Conservation (phyloP, 345 rosid genomes). For the Euclidium syriacum region DNA sequence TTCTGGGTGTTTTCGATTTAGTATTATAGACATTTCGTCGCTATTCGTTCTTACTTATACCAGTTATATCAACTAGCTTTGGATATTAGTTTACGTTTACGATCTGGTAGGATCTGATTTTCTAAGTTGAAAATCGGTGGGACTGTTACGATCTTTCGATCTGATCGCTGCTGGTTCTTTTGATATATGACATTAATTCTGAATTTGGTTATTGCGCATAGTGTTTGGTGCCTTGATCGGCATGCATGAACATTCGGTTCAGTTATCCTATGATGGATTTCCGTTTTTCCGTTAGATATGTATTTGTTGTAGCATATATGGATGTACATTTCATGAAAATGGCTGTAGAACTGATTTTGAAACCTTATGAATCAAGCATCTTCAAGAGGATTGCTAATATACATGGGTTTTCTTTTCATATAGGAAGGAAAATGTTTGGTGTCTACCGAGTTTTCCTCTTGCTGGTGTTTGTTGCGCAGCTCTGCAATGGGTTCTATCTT, state of each 20-base stretch:
- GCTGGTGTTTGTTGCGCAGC: constrained; percentile 35
- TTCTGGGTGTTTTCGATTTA: neutral
- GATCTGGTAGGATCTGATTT: constrained; percentile 19
- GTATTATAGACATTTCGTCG: neutral
- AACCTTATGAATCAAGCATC: neutral
- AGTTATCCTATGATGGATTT: neutral
- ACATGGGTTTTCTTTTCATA: neutral
- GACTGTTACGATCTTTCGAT: neutral
- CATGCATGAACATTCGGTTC: constrained; percentile 5
- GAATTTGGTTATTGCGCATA: constrained; percentile 4
- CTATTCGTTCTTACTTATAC: neutral
- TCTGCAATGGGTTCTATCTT: constrained; percentile 67
- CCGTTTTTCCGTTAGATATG: neutral
- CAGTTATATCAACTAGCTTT: neutral
- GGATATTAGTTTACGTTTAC: constrained; percentile 2
- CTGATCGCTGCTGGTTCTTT: neutral
- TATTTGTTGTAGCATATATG: neutral
- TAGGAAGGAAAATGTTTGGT: constrained; percentile 31
- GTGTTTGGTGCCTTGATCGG: constrained; percentile 1
- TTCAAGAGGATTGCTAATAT: neutral
- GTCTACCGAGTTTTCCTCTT: constrained; percentile 36
- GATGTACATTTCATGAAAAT: neutral
- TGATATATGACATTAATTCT: neutral
- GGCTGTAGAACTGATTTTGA: neutral
- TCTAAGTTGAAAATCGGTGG: neutral